Base-by-base conservation (phyloP, 1,284 basidiomycete genomes). In the Austroboletus novae-zelandiae region DNA sequence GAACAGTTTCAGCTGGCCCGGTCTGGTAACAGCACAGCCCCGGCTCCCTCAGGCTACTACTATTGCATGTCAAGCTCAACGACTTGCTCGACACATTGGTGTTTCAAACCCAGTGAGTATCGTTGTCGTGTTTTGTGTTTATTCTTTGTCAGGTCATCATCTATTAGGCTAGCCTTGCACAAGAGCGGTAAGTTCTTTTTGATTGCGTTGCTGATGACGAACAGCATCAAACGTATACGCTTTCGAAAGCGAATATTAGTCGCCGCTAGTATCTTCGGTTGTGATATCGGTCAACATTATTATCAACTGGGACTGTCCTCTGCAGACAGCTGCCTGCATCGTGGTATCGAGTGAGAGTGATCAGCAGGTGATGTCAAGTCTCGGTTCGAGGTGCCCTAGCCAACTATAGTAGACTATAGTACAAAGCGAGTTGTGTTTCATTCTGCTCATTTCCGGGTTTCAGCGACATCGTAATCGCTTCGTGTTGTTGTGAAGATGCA, bases 181-280 rank as follows among this genome's bases (percentile, higher is more conserved):
- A 99, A 63, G 96, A 99, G 74, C 91, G 97, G 92, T 94, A 66
- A 34, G 87, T 74, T 15, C 8, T 9, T 15, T 6, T 34, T 14
- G 5, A 29, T 1, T 2, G 18, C 3, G 13, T 0, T 50, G 54
- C 64, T 52, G 27, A 42, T 18, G 34, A 50, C 47, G 40, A 48
- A 53, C 47, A 94, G 92, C 57, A 99, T 99, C 72, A 83, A 82
- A 55, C 89, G 96, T n/a, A 99, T 78, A 91, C 92, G 91, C 92
- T 14, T 99, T 99, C 61, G 97, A 99, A 76, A 99, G 77, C 94
- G 97, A 63, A 98, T 98, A 60, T 78, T 98, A n/a, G 93, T 95
- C 36, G 94, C 94, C 17, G 98, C 94, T 23, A 95, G 98, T 70
- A 98, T 98, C 60, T 98, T 98, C 58, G 94, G 94, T 54, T 91